Evolutionary conservation across 2,329 filamentous ascomycete species (phyloP).

Genomic region (Beauveria sp.): DNA sequence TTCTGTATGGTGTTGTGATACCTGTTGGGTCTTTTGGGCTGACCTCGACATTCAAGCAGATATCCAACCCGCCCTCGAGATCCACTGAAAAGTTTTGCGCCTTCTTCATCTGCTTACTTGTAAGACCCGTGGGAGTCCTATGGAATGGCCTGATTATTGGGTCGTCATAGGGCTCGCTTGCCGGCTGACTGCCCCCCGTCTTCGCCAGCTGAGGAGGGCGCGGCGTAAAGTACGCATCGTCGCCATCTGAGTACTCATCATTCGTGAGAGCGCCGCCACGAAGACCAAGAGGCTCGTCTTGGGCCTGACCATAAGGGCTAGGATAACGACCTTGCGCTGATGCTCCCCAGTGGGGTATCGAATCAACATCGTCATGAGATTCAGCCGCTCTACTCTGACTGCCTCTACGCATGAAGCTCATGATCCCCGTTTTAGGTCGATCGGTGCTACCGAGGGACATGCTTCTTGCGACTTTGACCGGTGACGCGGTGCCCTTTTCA

Average conservation of each 20-base stretch:
- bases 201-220: conserved; percentile 26
- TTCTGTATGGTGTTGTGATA: conserved; percentile 77
- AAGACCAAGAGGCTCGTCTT: conserved; percentile 21
- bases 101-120: conserved; percentile 51
- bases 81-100: conserved; percentile 55
- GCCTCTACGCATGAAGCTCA: conserved; percentile 36
- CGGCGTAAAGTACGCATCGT: conserved; percentile 50
- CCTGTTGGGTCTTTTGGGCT: conserved; percentile 78
- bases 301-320: conserved; percentile 15
- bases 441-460: conserved; percentile 54
- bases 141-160: conserved; percentile 42
- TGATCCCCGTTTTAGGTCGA: conserved; percentile 33
- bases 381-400: conserved; percentile 23
- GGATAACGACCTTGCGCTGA: conserved; percentile 15
- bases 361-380: conserved; percentile 34
- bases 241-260: conserved; percentile 46
- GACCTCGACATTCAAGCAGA: conserved; percentile 84
- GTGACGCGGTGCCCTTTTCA: conserved; percentile 29
- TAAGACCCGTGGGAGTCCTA: conserved; percentile 63
- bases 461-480: conserved; percentile 44
- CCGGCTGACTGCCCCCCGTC: conserved; percentile 21
- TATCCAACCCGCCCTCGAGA: conserved; percentile 75
- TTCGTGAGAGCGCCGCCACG: conserved; percentile 32
- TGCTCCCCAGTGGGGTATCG: conserved; percentile 46
- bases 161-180: conserved; percentile 13